Base-by-base conservation (phyloP, 352 stramenopile species). In the Globisporangium spinosum region DNA sequence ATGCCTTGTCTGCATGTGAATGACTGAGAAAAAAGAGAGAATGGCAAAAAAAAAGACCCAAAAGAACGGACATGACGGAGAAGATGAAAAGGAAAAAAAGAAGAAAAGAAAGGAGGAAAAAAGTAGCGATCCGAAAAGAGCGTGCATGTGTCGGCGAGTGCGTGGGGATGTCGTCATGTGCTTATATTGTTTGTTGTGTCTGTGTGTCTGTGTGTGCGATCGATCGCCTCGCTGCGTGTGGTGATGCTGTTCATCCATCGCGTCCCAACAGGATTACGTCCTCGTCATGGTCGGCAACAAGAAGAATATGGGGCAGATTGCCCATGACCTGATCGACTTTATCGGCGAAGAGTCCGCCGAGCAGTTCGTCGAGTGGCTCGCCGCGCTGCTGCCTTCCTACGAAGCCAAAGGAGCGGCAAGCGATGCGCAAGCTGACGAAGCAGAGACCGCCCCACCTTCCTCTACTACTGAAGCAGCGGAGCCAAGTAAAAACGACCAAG, bases 241-340 rank as follows among this genome's bases (percentile, higher is more conserved):
- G 38, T 62, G 32, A 56, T 54, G 38, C 20, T 35, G 43, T 38
- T 58, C 38, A 45, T 47, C 54, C 35, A 58, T 72, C 57, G 72
- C 55, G 66, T 40, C 55, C 62, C 59, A 64, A 66, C 72, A 93
- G 85, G 85, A 95, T 77, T 95, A 91, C 70, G 84, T 95, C 58
- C 80, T 91, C 65, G 82, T 91, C 32, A 92, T 95, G 87, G 86
- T 95, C 66, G 76, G 80, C 75, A 95, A 93, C 78, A 91, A 92
- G 78, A 93, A 93, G 73, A 89, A 79, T 59, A 91, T 95, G 85
- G 78, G 75, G 66, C 85, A 93, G 75, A 93, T 95, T 72, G 77
- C 81, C 13, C 73, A 87, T 70, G 87, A 93, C 71, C 81, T 95
- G 47, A 77, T 91, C 56, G 85, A 95, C 65, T 95, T 95, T 40